Percentiles rank a stretch among this genome's conserved stretches.
Conservation (phyloP, 306 rosid genomes). For the Vigna radiata region DNA sequence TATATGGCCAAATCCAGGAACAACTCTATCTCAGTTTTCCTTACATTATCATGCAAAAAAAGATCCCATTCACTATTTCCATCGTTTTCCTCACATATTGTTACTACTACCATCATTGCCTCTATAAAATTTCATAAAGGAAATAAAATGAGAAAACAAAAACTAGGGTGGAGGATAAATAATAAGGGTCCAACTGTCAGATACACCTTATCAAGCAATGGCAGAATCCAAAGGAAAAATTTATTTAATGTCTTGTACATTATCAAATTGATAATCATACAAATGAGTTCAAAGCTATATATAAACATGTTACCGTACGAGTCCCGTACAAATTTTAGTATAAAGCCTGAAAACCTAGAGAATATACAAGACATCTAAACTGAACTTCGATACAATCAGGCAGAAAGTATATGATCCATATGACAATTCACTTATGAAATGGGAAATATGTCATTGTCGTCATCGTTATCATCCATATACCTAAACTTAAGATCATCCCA, state of each 20-base stretch:
- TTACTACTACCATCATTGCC: conserved; percentile 11
- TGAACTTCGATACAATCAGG: conserved; percentile 41
- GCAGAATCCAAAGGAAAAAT: conserved; percentile 12
- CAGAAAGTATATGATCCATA: conserved; percentile 49
- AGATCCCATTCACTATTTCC: too few relatives aligned
- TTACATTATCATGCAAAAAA: too few relatives aligned
- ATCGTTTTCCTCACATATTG: background rate
- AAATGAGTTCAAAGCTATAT: conserved; percentile 30
- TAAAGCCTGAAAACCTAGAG: conserved; percentile 38
- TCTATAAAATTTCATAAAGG: background rate
- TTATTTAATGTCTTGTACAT: conserved; percentile 40
- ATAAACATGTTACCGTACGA: conserved; percentile 43
- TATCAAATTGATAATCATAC: conserved; percentile 35
- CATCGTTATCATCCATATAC: conserved; percentile 67
- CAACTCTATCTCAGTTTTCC: too few relatives aligned
- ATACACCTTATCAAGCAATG: background rate
- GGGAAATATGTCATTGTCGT: conserved; percentile 59
- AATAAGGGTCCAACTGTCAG: background rate
- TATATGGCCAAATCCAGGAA: background rate
- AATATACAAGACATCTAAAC: conserved; percentile 56
- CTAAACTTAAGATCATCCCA: conserved; percentile 75
- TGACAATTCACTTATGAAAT: conserved; percentile 52
- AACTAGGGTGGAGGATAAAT: background rate
- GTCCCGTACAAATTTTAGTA: conserved; percentile 19
- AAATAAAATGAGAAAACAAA: background rate